Evolutionary conservation across 805 yeast species (phyloP), one percentile per base, ranked within the genome.

Genomic region (Wickerhamiella parazyma): DNA sequence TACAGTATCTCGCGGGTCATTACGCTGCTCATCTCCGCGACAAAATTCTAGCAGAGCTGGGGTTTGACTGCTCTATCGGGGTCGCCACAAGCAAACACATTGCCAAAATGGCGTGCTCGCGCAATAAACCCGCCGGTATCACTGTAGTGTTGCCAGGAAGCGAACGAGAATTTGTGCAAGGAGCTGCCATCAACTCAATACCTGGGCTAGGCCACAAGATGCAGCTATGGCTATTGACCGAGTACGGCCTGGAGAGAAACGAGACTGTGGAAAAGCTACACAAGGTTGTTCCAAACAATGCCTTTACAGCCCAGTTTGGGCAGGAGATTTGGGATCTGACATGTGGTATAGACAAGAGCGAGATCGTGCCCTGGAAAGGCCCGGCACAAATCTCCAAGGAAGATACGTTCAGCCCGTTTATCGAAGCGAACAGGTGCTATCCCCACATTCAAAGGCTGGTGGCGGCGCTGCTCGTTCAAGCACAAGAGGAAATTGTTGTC

Each of bases 61-160:
- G 57, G 3, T 58, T 52, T 39, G 46, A 52, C 17, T 56, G 61
- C 48, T 56, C 61, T 1, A 53, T 59, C 19, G 64, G 64, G 16
- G 56, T 57, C 6, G 62, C 53, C 3, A 20, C 47, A 2, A 50
- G 55, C 22, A 55, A 51, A 25, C 50, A 53, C 5, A 33, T 52
- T 16, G 60, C 63, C 20, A 59, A 59, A 41, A 55, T 59, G 52
- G 55, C 50, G 3, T 50, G 59, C 16, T 42, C 46, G 6, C n/a
- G 36, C n/a, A 52, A 56, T 46, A 59, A 59, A 35, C 64, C 64
- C 1, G 24, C 37, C 6, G 62, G 63, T 1, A 49, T 57, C 40
- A 46, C 60, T 1, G 45, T 55, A 1, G 39, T 59, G n/a, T 17
- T 53, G 12, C 57, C 60, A 0, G 54, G 51, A 1, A 38, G 46